phyloP scores from a whole-genome alignment of 2,329 filamentous ascomycete genomes.

The Phaeosphaeriaceae sp. region DNA sequence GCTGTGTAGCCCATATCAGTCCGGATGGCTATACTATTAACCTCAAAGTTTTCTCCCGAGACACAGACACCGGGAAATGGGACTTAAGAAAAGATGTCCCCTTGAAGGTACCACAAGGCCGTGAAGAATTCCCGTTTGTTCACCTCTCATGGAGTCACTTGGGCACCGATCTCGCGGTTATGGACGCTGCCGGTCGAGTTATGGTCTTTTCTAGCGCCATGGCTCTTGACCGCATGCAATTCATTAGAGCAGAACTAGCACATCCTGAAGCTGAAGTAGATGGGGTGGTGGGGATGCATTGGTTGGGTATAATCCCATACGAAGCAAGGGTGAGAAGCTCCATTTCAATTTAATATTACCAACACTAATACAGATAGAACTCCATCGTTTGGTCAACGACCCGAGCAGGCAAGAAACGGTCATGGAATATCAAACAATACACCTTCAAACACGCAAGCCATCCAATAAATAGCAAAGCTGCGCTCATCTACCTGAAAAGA shows the following conservation, averaged over 20 bases:
- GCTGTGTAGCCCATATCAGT: slow-evolving; percentile 82
- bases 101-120: slow-evolving; percentile 67
- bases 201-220: slow-evolving; percentile 74
- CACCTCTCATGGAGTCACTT: slow-evolving; percentile 84
- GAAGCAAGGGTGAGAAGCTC: slow-evolving; percentile 42
- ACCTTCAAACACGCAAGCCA: slow-evolving; percentile 75
- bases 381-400: slow-evolving; percentile 50
- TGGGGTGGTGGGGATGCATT: slow-evolving; percentile 82
- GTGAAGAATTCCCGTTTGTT: slow-evolving; percentile 70
- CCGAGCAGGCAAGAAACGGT: slow-evolving; percentile 61
- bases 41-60: slow-evolving; percentile 74
- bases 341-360: background rate
- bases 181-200: slow-evolving; percentile 80
- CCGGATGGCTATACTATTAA: slow-evolving; percentile 73
- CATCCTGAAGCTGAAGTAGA: slow-evolving; percentile 77
- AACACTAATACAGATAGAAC: slow-evolving; percentile 31
- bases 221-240: slow-evolving; percentile 73
- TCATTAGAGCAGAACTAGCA: slow-evolving; percentile 66
- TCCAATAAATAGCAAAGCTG: slow-evolving; percentile 72
- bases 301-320: slow-evolving; percentile 65
- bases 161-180: slow-evolving; percentile 79
- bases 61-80: slow-evolving; percentile 75
- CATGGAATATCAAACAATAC: slow-evolving; percentile 70
- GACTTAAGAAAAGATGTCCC: slow-evolving; percentile 73
- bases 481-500: slow-evolving; percentile 77